A percentile compares a stretch with the other conserved stretches of the same genome.
phyloP scores from a whole-genome alignment of 2,329 filamentous ascomycete genomes.

The Corniculantispora saksenae region DNA sequence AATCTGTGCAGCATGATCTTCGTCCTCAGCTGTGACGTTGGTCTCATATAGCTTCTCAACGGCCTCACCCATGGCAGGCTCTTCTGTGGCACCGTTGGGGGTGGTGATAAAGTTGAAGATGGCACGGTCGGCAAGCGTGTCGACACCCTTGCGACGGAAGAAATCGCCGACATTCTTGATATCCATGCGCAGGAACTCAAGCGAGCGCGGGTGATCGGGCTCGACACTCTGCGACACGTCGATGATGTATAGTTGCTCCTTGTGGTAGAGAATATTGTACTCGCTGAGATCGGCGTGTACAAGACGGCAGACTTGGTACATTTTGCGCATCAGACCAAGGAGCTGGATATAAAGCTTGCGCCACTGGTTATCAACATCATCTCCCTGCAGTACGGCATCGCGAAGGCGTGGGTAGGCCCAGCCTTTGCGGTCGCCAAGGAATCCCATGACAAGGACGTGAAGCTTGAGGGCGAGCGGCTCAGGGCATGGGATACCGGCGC shows the following conservation, averaged over 20 bases:
- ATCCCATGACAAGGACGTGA: constrained; percentile 95
- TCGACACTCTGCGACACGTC: constrained; percentile 98
- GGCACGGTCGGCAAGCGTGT: constrained; percentile 75
- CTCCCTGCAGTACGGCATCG: constrained; percentile 73
- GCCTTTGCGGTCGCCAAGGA: constrained; percentile 84
- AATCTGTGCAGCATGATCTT: constrained; percentile 57
- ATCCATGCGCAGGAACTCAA: constrained; percentile 96
- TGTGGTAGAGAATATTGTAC: constrained; percentile 94
- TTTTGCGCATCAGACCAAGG: constrained; percentile 82
- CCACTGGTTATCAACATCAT: constrained; percentile 74
- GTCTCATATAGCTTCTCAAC: constrained; percentile 69
- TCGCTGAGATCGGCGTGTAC: constrained; percentile 97
- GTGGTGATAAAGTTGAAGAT: constrained; percentile 82
- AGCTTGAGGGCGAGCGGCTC: constrained; percentile 86
- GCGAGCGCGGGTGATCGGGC: constrained; percentile 87
- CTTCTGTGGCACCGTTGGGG: constrained; percentile 58
- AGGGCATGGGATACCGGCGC: constrained; percentile 84
- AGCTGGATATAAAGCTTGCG: constrained; percentile 77
- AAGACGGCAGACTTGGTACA: constrained; percentile 89
- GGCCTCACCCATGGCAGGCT: constrained; percentile 59
- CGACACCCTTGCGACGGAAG: constrained; percentile 82
- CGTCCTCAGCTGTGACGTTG: constrained; percentile 50
- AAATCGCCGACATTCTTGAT: constrained; percentile 96
- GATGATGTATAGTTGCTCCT: constrained; percentile 83
- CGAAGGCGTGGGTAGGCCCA: constrained; percentile 86